A percentile compares a stretch with the other conserved stretches of the same genome.
These are phyloP conservation scores for Fraxinus nigra DNA, from an alignment of 305 asterid genomes.

Conservation along the genomic window DNA sequence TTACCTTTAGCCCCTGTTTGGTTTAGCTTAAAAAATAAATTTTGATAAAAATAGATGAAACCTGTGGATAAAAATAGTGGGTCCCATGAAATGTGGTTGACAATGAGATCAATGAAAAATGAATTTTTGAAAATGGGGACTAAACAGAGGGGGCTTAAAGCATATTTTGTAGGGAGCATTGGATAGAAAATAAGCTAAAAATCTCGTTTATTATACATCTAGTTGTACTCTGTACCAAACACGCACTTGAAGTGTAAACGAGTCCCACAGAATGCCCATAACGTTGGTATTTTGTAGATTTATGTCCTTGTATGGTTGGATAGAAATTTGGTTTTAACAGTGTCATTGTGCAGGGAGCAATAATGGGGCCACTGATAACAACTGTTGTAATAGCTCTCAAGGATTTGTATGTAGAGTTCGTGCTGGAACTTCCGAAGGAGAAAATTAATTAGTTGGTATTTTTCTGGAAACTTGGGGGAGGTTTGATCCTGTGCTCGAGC, in stretches of 20 bases:
- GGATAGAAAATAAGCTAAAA: neutral
- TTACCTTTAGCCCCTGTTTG: neutral
- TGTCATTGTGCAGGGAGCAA: slow-evolving; percentile 73
- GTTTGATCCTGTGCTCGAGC: neutral
- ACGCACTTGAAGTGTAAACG: neutral
- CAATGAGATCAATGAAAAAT: neutral
- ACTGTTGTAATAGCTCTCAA: slow-evolving; percentile 83
- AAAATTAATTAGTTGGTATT: slow-evolving; percentile 25
- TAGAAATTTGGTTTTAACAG: neutral
- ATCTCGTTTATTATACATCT: neutral
- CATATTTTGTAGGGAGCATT: neutral
- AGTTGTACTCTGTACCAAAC: neutral
- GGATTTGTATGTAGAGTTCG: slow-evolving; percentile 79
- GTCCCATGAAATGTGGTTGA: neutral
- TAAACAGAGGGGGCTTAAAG: neutral
- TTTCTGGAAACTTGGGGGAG: neutral
- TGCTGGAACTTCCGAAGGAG: slow-evolving; percentile 57
- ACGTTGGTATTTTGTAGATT: neutral
- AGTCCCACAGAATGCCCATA: neutral
- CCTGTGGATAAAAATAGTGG: neutral
- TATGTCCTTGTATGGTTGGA: neutral
- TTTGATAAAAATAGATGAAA: neutral
- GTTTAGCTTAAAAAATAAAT: neutral
- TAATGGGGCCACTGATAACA: slow-evolving; percentile 93
- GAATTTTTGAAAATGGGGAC: neutral